A percentile compares a stretch with the other conserved stretches of the same genome.
phyloP scores from a whole-genome alignment of 306 rosid species.

The Sindora glabra region DNA sequence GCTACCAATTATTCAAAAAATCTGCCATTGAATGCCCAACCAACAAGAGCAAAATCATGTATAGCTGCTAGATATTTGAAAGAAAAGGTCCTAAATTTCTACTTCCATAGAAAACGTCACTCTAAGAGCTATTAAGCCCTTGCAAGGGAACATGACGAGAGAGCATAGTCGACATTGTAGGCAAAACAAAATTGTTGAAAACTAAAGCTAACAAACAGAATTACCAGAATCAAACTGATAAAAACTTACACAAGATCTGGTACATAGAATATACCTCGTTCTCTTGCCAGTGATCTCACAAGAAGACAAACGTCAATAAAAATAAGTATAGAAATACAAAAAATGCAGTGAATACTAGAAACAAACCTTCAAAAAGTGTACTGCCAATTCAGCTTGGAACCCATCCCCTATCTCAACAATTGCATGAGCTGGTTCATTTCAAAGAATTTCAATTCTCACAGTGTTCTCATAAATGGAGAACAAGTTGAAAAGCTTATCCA shows the following conservation, averaged over 20 bases:
- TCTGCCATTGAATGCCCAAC: not conserved
- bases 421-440: constrained; percentile 95
- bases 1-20: not conserved
- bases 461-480: constrained; percentile 96
- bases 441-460: constrained; percentile 83
- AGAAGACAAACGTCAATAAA: no score
- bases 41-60: no score
- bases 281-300: not conserved
- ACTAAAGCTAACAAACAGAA: not conserved
- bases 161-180: no score
- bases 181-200: not conserved
- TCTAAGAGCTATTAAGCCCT: no score
- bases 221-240: no score
- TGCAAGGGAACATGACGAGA: no score
- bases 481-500: constrained; percentile 93
- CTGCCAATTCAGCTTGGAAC: constrained; percentile 96
- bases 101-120: no score
- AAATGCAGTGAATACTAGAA: not conserved
- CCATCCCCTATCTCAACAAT: constrained; percentile 99
- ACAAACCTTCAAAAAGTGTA: constrained; percentile 87
- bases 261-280: no score
- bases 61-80: no score
- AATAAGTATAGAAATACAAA: not conserved
- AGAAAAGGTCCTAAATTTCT: no score
- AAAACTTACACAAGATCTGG: no score